Base-by-base conservation (phyloP, 345 rosid species). In the Excoecaria agallocha region DNA sequence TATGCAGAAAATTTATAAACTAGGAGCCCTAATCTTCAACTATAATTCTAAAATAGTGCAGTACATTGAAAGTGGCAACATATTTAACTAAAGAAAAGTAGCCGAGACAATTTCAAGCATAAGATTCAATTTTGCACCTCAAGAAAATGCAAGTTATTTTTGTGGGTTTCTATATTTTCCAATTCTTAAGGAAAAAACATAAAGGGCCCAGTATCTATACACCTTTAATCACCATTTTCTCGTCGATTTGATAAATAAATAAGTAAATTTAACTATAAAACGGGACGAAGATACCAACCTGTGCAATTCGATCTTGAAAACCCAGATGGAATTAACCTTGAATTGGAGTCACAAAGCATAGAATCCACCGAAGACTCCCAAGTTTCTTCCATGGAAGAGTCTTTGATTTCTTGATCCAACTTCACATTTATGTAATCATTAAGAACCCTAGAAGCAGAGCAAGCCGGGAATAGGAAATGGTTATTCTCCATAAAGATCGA, bases 321-420 rank as follows among this genome's bases (percentile, higher is more conserved):
- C 77, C 99, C 99, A 45, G 73, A 56, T 22, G 71, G 79, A 5
- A 93, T 79, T 1, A 92, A 78, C 74, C 89, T 84, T 60, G 97
- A 87, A 81, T 77, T 86, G 3, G 96, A 84, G 80, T 91, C 97
- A 61, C 93, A 94, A 8, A 93, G 84, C 97, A 94, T 86, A 2
- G 83, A 87, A 81, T 88, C 93, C 38, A 66, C 81, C 58, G 70
- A 76, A 76, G 87, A 79, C 61, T 80, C 89, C 54, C 71, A 81
- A 68, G 70, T 84, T 10, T 80, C 86, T 35, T 79, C 84, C 79
- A 71, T 20, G 16, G 70, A 17, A 55, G 87, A 79, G 59, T 79
- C 89, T 65, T 82, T 72, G 19, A 57, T 69, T 78, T 84, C 90
- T 78, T 82, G 73, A 52, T 77, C 79, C 77, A 64, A 57, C 0